Evolutionary conservation across 805 yeast species (phyloP).

Genomic region (Tanozyma kutaoensis): DNA sequence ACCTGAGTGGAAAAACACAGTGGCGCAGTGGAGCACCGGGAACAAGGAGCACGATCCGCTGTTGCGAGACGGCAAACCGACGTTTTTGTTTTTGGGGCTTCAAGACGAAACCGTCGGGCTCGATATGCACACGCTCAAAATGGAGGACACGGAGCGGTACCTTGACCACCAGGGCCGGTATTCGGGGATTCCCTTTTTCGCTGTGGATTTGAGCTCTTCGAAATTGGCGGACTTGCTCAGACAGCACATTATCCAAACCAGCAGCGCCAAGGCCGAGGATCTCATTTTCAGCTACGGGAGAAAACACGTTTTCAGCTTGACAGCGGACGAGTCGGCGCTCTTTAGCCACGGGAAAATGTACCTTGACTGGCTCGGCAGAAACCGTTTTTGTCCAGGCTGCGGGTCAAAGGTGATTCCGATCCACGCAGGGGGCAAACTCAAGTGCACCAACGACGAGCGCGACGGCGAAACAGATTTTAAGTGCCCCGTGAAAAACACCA

Average conservation of each 20-base stretch:
- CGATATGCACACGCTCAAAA: too few relatives aligned
- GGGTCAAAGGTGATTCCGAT: constrained; percentile 51
- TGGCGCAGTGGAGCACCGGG: constrained; percentile 14
- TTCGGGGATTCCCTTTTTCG: constrained; percentile 52
- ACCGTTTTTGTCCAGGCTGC: constrained; percentile 78
- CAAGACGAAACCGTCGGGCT: too few relatives aligned
- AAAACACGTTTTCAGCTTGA: constrained; percentile 22
- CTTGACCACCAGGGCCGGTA: constrained; percentile 34
- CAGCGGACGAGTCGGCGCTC: constrained; percentile 41
- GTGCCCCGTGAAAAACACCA: constrained; percentile 24
- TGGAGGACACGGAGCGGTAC: constrained; percentile 15
- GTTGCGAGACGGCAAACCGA: constrained; percentile 25
- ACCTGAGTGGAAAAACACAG: constrained; percentile 4
- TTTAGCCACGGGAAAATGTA: constrained; percentile 76
- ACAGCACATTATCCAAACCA: constrained; percentile 2
- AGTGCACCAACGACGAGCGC: constrained; percentile 6
- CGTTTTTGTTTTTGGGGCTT: constrained; percentile 17
- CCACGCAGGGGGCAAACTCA: constrained; percentile 44
- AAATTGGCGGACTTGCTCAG: constrained; percentile 7
- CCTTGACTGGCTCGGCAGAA: constrained; percentile 71
- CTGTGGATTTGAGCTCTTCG: constrained; percentile 43
- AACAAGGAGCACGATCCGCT: constrained; percentile 23
- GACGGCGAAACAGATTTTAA: constrained; percentile 5
- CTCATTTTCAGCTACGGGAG: constrained; percentile 18
- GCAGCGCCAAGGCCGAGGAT: constrained; percentile 4